phyloP scores from a whole-genome alignment of 805 yeast genomes.

The Pichia heedii region DNA sequence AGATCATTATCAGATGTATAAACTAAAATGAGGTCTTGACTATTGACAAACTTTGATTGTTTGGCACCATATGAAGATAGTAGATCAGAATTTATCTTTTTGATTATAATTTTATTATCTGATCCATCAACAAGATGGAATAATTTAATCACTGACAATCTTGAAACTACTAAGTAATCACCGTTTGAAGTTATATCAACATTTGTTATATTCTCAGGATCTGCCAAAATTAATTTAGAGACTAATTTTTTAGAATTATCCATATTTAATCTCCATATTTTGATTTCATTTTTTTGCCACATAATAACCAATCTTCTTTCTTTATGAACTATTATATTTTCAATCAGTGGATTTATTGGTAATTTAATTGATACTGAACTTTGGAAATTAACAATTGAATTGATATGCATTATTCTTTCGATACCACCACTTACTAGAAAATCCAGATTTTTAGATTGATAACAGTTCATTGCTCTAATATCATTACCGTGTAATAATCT shows the following conservation, averaged over 20 bases:
- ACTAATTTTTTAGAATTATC: conserved; percentile 45
- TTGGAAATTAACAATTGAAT: conserved; percentile 56
- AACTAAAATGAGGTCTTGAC: conserved; percentile 34
- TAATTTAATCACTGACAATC: conserved; percentile 57
- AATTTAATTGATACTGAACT: conserved; percentile 67
- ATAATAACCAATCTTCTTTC: conserved; percentile 46
- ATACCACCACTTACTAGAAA: conserved; percentile 78
- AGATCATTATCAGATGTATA: conserved; percentile 54
- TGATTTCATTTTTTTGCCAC: conserved; percentile 79
- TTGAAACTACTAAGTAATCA: conserved; percentile 59
- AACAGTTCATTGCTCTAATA: conserved; percentile 65
- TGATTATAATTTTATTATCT: conserved; percentile 33
- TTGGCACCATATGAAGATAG: conserved; percentile 46
- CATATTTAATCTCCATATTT: conserved; percentile 57
- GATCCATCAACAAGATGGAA: conserved; percentile 45
- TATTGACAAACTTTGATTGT: conserved; percentile 34
- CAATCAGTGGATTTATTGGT: conserved; percentile 32
- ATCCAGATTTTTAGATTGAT: conserved; percentile 58
- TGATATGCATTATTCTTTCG: conserved; percentile 60
- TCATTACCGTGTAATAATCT: conserved; percentile 82
- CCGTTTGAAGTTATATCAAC: conserved; percentile 62
- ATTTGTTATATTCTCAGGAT: conserved; percentile 70
- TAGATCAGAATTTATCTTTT: conserved; percentile 40
- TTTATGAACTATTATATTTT: conserved; percentile 31
- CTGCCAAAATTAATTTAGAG: conserved; percentile 55